Evolutionary conservation across 2,329 filamentous ascomycete genomes (phyloP), one percentile per base, ranked within the genome.

Genomic region (Phaeoacremonium minimum): DNA sequence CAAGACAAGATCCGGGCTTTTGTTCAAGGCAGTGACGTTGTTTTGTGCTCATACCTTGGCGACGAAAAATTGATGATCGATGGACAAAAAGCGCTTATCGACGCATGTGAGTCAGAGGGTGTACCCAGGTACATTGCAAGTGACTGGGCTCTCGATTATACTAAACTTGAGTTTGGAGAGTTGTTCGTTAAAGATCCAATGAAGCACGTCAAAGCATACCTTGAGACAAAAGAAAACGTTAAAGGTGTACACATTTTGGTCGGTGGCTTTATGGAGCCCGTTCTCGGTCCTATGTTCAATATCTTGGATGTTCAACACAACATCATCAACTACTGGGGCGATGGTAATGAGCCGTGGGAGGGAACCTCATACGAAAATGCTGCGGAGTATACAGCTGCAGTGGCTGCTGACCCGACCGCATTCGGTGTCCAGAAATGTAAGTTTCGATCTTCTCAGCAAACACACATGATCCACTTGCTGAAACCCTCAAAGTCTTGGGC

Each of bases 31-130:
- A 53, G 51, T 43, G 52, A 64, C 30, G 55, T 64, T 1, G 49
- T 61, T 15, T 48, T 67, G 15, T 67, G 63, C 49, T 57, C 53
- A 40, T 67, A 68, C 38, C 50, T 65, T 0, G 63, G 63, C n/a
- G 50, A 57, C 35, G 37, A 56, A n/a, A 42, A 51, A 7, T 41
- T 67, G 26, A 68, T 67, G 66, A 38, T 57, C 2, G 52, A 62
- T 3, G 64, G 63, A 0, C 64, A 68, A 38, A 66, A 64, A 34
- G 30, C 48, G 0, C 53, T 69, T 6, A 59, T 69, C 22, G 64
- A 68, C 38, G 55, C 58, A 3, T 64, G 61, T 38, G 56, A 57
- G 3, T 47, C 38, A 3, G 52, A 49, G 4, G 42, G 46, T 1
- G 61, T 66, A 6, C 44, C 54, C n/a, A 52, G 64, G 2, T 68